Conservation (phyloP, 805 yeast species). For the Metschnikowia shivogae region DNA sequence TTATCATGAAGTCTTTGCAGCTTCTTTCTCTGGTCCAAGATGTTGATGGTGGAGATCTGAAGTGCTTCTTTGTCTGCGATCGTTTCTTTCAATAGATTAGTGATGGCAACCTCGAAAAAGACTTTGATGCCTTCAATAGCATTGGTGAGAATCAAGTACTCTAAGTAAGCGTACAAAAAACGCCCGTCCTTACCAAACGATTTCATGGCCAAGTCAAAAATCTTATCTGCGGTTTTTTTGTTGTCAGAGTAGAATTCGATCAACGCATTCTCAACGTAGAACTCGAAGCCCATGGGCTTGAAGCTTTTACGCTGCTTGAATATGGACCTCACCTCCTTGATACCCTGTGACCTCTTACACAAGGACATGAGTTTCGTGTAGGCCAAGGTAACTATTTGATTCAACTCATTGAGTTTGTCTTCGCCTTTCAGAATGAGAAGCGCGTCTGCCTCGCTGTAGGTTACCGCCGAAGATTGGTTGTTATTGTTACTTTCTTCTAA, state of each 20-base stretch:
- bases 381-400: slow-evolving; percentile 52
- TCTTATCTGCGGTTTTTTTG: slow-evolving; percentile 63
- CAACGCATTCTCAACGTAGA: slow-evolving; percentile 77
- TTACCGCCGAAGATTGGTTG: slow-evolving; percentile 4
- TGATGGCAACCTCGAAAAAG: slow-evolving; percentile 72
- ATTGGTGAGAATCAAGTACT: slow-evolving; percentile 63
- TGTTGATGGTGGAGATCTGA: slow-evolving; percentile 13
- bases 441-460: slow-evolving; percentile 22
- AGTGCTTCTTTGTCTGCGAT: slow-evolving; percentile 18
- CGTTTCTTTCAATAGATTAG: slow-evolving; percentile 43
- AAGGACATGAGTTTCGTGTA: slow-evolving; percentile 70
- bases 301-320: slow-evolving; percentile 63
- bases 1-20: slow-evolving; percentile 19
- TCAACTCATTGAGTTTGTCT: slow-evolving; percentile 21
- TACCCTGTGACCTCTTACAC: slow-evolving; percentile 62
- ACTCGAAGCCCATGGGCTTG: slow-evolving; percentile 61
- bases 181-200: slow-evolving; percentile 49
- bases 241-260: slow-evolving; percentile 72
- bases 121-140: slow-evolving; percentile 76
- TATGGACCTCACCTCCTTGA: slow-evolving; percentile 66
- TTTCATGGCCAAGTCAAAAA: slow-evolving; percentile 77
- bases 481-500: slow-evolving; percentile 6
- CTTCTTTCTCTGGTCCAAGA: slow-evolving; percentile 13
- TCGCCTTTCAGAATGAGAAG: slow-evolving; percentile 19
- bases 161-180: slow-evolving; percentile 65